Percentiles rank a stretch among this genome's conserved stretches.
Conservation (phyloP, 495 filamentous ascomycete species). For the Hyphodiscus hymeniophilus region DNA sequence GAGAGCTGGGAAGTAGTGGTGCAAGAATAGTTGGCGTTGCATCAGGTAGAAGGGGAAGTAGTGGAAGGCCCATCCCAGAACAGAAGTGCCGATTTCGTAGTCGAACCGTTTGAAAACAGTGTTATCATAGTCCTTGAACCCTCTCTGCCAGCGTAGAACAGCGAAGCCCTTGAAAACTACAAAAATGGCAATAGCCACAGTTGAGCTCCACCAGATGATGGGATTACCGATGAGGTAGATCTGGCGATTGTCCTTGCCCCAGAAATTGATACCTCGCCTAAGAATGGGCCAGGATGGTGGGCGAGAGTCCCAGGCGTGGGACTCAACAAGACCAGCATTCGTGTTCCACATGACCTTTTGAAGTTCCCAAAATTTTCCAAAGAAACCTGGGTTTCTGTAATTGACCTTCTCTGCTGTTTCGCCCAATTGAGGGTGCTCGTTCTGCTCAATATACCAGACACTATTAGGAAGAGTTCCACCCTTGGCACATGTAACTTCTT, state of each 20-base stretch:
- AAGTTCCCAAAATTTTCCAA: constrained; percentile 99
- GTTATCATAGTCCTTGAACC: constrained; percentile 75
- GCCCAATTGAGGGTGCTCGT: constrained; percentile 69
- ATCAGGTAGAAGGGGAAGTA: constrained; percentile 97
- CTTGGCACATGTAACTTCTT: constrained; percentile 95
- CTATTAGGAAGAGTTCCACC: constrained; percentile 91
- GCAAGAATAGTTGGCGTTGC: constrained; percentile 89
- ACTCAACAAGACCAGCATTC: constrained; percentile 92
- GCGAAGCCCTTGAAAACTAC: constrained; percentile 78
- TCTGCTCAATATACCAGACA: constrained; percentile 91
- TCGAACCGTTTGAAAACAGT: constrained; percentile 89
- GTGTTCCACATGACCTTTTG: constrained; percentile 99
- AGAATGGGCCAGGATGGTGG: constrained; percentile 91
- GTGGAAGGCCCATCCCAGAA: constrained; percentile 89
- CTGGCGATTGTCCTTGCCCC: constrained; percentile 89
- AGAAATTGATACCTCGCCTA: constrained; percentile 96
- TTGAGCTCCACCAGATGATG: constrained; percentile 88
- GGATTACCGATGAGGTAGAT: constrained; percentile 97
- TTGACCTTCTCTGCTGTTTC: constrained; percentile 83
- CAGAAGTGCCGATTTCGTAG: constrained; percentile 85
- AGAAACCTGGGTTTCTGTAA: constrained; percentile 88
- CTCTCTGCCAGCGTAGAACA: constrained; percentile 88
- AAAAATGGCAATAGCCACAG: constrained; percentile 71
- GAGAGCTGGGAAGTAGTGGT: constrained; percentile 92
- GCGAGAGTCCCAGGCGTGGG: constrained; percentile 95